Evolutionary conservation across 2,329 filamentous ascomycete species (phyloP).

Genomic region (Whalleya microplaca): DNA sequence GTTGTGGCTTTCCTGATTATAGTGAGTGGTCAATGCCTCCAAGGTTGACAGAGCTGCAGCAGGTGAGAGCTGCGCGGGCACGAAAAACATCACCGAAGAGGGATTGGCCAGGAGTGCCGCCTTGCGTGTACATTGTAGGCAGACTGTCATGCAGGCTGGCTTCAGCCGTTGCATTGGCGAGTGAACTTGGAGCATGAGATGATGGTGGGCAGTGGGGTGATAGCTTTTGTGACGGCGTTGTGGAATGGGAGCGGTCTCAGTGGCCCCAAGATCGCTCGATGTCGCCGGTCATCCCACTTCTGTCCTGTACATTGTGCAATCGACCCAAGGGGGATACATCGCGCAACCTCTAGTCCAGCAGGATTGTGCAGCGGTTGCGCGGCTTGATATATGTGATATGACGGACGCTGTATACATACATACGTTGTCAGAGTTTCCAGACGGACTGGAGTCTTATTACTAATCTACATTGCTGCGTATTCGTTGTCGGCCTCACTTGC

Average conservation of each 20-base stretch:
- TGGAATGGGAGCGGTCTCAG: conserved; percentile 29
- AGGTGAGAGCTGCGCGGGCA: conserved; percentile 26
- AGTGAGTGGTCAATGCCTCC: conserved; percentile 22
- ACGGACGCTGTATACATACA: not conserved
- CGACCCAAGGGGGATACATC: conserved; percentile 3
- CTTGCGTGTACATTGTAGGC: conserved; percentile 22
- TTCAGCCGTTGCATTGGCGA: conserved; percentile 24
- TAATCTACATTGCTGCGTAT: not conserved
- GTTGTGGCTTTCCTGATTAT: conserved; percentile 12
- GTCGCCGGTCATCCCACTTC: conserved; percentile 18
- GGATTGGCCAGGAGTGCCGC: conserved; percentile 24
- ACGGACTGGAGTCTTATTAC: not conserved
- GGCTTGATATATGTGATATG: conserved; percentile 4
- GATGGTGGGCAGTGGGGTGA: conserved; percentile 29
- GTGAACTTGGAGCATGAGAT: conserved; percentile 25
- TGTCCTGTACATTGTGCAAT: conserved; percentile 5
- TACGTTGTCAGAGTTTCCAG: not conserved
- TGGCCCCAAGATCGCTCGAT: conserved; percentile 24
- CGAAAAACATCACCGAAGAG: conserved; percentile 5
- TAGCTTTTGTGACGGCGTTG: conserved; percentile 17
- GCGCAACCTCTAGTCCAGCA: conserved; percentile 5
- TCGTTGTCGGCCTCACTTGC: not conserved
- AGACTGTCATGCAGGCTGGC: conserved; percentile 25
- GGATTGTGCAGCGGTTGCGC: conserved; percentile 7
- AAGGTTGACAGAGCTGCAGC: conserved; percentile 16